Base-by-base conservation (phyloP, 441 rosid species). In the Melastoma candidum region DNA sequence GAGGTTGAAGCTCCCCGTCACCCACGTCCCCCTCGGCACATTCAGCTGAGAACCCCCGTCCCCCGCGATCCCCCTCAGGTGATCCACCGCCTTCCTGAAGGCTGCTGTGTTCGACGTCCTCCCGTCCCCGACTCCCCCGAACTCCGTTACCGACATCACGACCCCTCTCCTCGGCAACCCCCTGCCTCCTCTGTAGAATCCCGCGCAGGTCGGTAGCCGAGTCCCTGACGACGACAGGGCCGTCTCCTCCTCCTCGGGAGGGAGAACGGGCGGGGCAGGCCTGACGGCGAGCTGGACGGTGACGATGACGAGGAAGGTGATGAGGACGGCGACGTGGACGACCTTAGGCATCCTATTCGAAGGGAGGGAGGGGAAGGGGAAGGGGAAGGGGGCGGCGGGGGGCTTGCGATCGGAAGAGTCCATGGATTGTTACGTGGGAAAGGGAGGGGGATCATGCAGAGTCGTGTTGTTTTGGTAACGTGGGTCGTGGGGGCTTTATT, bases 111-210 rank as follows among this genome's bases (percentile, higher is more conserved):
- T 88, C 3, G 79, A 81, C 27, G 85, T 81, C 48, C 49, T 60
- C 0, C 97, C 97, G 44, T 92, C 98, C 7, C 97, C 95, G 2
- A 88, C 82, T 1, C 95, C 98, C 1, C 98, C 97, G 70, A 88
- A 92, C 17, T 88, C 90, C 32, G 52, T 50, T 39, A 92, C 63
- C 51, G 92, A 88, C 84, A 77, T 75, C 17, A 74, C 85, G 46
- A 73, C 64, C 67, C 68, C 66, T n/a, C 85, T 78, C 62, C 44
- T 57, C 12, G 68, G 73, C 47, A 72, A 63, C 2, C 26, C 11
- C 52, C 58, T 59, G 11, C 44, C 11, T 50, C 58, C 59, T 11
- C 44, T 63, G 7, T 63, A 64, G 57, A 84, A 75, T 27, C 72
- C 76, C 44, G 63, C 66, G 36, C 93, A 85, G 51, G 76, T 68